Percentiles rank a stretch among this genome's conserved stretches.
Conservation (phyloP, 805 yeast species). For the Saccharomycopsis fodiens region DNA sequence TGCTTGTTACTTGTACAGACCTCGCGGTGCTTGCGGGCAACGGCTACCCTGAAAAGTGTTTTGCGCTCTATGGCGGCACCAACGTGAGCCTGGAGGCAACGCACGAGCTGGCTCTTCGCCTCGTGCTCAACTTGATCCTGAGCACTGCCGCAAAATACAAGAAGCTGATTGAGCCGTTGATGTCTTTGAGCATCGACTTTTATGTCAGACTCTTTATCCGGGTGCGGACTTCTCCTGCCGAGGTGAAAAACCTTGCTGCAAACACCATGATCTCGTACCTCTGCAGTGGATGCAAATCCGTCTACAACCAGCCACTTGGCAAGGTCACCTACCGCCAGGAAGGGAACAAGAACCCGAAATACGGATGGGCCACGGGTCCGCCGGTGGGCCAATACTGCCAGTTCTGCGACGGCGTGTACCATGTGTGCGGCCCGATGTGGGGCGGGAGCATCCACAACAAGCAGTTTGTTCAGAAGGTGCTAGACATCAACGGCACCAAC, state of each 20-base stretch:
- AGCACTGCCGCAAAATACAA: conserved; percentile 86
- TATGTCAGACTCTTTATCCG: conserved; percentile 81
- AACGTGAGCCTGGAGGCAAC: conserved; percentile 76
- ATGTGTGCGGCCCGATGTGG: conserved; percentile 97
- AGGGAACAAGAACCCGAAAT: conserved; percentile 36
- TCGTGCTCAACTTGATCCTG: conserved; percentile 70
- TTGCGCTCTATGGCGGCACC: conserved; percentile 88
- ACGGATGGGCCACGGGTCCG: conserved; percentile 58
- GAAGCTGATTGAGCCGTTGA: conserved; percentile 76
- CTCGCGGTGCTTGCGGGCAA: conserved; percentile 92
- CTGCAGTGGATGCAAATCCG: conserved; percentile 83
- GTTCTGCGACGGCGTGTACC: conserved; percentile 61
- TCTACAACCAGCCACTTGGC: conserved; percentile 69
- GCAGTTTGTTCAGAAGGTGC: conserved; percentile 57
- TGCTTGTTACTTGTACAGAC: conserved; percentile 93
- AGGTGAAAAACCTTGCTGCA: conserved; percentile 72
- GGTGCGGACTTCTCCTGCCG: conserved; percentile 69
- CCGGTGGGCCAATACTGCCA: conserved; percentile 54
- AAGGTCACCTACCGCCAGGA: conserved; percentile 37
- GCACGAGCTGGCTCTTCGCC: conserved; percentile 87
- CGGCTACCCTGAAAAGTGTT: conserved; percentile 95
- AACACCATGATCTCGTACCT: conserved; percentile 71
- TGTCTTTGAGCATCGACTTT: conserved; percentile 84
- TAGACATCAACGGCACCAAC: conserved; percentile 44
- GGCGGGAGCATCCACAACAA: conserved; percentile 68